Conservation (phyloP, 1,284 basidiomycete species). For the Vanrija sp. region DNA sequence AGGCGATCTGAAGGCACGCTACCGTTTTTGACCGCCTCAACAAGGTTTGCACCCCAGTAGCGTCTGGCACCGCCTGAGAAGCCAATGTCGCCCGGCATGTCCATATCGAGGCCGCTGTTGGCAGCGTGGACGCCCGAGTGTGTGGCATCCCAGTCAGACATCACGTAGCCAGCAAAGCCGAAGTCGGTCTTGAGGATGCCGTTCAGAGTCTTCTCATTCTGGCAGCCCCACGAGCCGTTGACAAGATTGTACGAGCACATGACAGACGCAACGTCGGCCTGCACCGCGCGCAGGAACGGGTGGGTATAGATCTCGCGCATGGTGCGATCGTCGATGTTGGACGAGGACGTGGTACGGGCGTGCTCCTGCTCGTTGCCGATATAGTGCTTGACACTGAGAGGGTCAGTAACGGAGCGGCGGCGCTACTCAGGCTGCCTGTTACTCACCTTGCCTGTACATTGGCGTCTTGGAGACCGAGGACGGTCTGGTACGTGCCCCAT, state of each 20-base stretch:
- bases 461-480: conserved; percentile 66
- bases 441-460: conserved; percentile 59
- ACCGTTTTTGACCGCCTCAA: conserved; percentile 27
- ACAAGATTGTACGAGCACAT: conserved; percentile 71
- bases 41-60: conserved; percentile 14
- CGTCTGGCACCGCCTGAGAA: conserved; percentile 13
- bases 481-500: conserved; percentile 66
- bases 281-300: conserved; percentile 62
- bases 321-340: conserved; percentile 24
- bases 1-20: conserved; percentile 24
- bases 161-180: conserved; percentile 54
- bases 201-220: conserved; percentile 61
- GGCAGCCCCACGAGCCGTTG: conserved; percentile 62
- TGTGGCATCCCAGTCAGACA: conserved; percentile 35
- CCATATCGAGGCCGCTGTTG: conserved; percentile 35
- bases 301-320: conserved; percentile 26
- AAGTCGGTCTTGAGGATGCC: conserved; percentile 68
- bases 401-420: not conserved
- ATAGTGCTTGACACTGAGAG: conserved; percentile 20
- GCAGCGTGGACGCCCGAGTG: conserved; percentile 14
- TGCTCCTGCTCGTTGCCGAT: conserved; percentile 28
- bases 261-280: conserved; percentile 64
- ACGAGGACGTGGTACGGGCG: conserved; percentile 20
- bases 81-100: conserved; percentile 52
- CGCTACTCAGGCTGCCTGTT: not conserved